Conservation (phyloP, 2,329 filamentous ascomycete genomes). For the Waltergamsia citrina region DNA sequence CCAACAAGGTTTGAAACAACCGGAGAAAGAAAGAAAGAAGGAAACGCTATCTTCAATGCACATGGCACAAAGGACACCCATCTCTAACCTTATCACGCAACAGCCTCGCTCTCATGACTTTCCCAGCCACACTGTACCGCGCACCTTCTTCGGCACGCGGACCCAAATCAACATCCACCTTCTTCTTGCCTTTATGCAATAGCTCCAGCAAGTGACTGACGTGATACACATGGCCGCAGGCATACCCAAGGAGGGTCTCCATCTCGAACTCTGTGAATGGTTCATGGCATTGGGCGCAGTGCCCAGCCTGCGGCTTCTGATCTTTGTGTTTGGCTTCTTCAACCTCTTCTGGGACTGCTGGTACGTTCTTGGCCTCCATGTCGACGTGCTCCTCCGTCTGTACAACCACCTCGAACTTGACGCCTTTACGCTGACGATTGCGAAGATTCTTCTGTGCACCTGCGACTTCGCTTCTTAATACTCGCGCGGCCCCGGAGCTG, state of each 20-base stretch:
- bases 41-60: neutral
- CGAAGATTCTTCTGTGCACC: conserved; percentile 73
- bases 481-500: conserved; percentile 77
- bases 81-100: conserved; percentile 59
- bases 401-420: conserved; percentile 73
- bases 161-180: conserved; percentile 35
- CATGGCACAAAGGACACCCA: conserved; percentile 53
- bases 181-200: conserved; percentile 32
- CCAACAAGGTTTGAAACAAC: neutral
- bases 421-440: conserved; percentile 69
- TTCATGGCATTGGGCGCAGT: conserved; percentile 49
- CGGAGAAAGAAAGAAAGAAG: conserved; percentile 3
- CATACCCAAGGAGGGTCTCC: conserved; percentile 70
- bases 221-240: conserved; percentile 76
- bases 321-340: conserved; percentile 17
- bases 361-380: conserved; percentile 1
- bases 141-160: conserved; percentile 24
- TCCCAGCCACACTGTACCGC: conserved; percentile 66
- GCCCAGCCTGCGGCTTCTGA: conserved; percentile 34
- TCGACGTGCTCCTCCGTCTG: conserved; percentile 5
- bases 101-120: conserved; percentile 78
- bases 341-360: conserved; percentile 6
- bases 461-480: conserved; percentile 80
- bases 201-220: conserved; percentile 58
- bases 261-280: conserved; percentile 51